phyloP scores from a whole-genome alignment of 768 basidiomycete species.

The Thelephora ganbajun region DNA sequence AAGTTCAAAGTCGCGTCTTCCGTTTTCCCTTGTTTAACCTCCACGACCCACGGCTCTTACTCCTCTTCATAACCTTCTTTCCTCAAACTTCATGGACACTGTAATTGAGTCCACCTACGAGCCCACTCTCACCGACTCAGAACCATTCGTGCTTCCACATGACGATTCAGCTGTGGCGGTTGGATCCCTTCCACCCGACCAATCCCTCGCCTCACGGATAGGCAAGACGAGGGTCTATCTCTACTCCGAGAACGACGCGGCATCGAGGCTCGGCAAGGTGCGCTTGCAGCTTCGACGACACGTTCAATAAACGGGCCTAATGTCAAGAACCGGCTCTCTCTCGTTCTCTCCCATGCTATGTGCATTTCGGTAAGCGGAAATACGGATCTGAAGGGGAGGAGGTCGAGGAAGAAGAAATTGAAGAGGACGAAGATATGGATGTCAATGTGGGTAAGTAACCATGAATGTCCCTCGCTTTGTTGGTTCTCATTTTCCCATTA shows the following conservation, averaged over 20 bases:
- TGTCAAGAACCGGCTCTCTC: slow-evolving; percentile 16
- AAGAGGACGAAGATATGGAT: slow-evolving; percentile 17
- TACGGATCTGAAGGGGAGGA: slow-evolving; percentile 21
- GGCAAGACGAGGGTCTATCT: slow-evolving; percentile 65
- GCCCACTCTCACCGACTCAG: too few species aligned
- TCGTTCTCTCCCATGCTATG: slow-evolving; percentile 32
- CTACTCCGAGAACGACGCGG: slow-evolving; percentile 46
- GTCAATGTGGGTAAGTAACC: slow-evolving; percentile 12
- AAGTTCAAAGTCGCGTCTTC: not conserved
- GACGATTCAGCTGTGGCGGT: too few species aligned
- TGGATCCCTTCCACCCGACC: slow-evolving; percentile 2
- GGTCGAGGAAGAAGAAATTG: slow-evolving; percentile 20
- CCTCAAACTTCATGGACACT: too few species aligned
- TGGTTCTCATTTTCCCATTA: not conserved
- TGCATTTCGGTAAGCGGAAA: slow-evolving; percentile 34
- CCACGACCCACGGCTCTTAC: too few species aligned
- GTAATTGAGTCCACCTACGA: too few species aligned
- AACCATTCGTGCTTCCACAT: too few species aligned
- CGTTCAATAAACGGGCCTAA: slow-evolving; percentile 29
- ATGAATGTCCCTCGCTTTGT: not conserved
- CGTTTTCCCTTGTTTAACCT: too few species aligned
- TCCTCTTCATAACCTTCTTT: too few species aligned
- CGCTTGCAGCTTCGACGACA: slow-evolving; percentile 30
- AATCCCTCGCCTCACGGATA: slow-evolving; percentile 49
- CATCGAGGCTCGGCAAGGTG: slow-evolving; percentile 57